Base-by-base conservation (phyloP, 2,329 filamentous ascomycete genomes). In the Cytospora leucostoma region DNA sequence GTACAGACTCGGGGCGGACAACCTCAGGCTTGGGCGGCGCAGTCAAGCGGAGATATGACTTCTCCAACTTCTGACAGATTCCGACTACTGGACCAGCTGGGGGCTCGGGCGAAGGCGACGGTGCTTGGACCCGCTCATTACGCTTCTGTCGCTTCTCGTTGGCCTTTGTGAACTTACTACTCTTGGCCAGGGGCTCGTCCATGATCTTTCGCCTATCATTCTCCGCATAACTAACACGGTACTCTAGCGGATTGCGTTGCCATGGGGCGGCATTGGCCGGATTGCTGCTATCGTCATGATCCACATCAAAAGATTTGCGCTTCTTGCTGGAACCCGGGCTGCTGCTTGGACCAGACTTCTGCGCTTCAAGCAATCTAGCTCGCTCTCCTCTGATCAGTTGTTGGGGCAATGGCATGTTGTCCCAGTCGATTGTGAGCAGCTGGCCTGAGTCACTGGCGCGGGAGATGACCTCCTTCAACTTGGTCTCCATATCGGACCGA, bases 121-220 rank as follows among this genome's bases (percentile, higher is more conserved):
- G 84, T 67, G 79, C 84, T 69, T 94, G 89, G 77, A 96, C 96
- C 70, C 95, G 92, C 54, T 66, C 64, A 33, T 56, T 35, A n/a
- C 64, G 64, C 72, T 91, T 91, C 76, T 89, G 91, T 69, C 95
- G 90, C 80, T 93, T 93, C 77, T 97, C 93, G 79, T 92, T 84
- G 75, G 88, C 87, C 80, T 89, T 90, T 78, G 91, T 87, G 76
- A 89, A 95, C 91, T 96, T 96, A 95, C 92, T 96, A 95, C 92
- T 96, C 68, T 79, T 76, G 64, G 77, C 70, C 59, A 76, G 67
- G 49, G 75, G 67, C 60, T 79, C 75, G 67, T 82, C 80, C 73
- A 77, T 74, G 62, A 66, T 51, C 71, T 72, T 65, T 73, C 68
- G 70, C 69, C 80, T 81, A 66, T 83, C 80, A 71, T 78, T 73